Evolutionary conservation across 495 filamentous ascomycete genomes (phyloP), one percentile per base, ranked within the genome.

Genomic region (Penicillium pancosmium): DNA sequence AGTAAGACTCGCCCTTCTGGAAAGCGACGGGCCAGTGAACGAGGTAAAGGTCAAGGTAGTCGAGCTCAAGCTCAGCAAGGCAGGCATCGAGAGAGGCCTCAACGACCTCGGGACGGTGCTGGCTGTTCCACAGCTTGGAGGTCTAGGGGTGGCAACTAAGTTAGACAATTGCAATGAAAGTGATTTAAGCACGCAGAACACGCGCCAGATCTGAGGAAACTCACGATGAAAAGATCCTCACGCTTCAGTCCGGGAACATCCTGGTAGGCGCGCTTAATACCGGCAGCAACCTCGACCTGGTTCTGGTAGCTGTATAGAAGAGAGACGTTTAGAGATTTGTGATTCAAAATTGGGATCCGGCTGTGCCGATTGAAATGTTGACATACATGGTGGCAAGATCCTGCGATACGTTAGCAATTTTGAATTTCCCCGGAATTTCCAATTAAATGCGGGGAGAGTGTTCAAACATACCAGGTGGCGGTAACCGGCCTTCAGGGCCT

Each of bases 401-500:
- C 75, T 78, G 54, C 4, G 5, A 51, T 11, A 3, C 11, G 63
- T 75, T 62, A 72, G 56, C 44, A 51, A 53, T n/a, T 55, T 13
- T 44, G 41, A 44, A 16, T 44, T 44, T 44, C 16, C 36, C 15
- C 11, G 15, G n/a, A 44, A 16, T 48, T 18, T 5, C 33, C 19
- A 8, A 13, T 27, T 8, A 13, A 36, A 34, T 25, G 19, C 44
- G 18, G 21, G 50, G 49, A 9, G 44, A 10, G 23, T 2, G 12
- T 40, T 36, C n/a, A 33, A 33, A 69, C 74, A 44, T 66, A 78
- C 75, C 73, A 84, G 66, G 61, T 84, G 81, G 63, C 81, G 79
- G 69, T 84, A 85, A 57, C 82, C 82, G 18, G 73, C 71, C 69
- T 78, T 81, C 62, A 85, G 62, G 48, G 82, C 82, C 60, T 75